Evolutionary conservation across 257 asterid genomes (phyloP), one percentile per base, ranked within the genome.

Genomic region (Mitragyna speciosa): DNA sequence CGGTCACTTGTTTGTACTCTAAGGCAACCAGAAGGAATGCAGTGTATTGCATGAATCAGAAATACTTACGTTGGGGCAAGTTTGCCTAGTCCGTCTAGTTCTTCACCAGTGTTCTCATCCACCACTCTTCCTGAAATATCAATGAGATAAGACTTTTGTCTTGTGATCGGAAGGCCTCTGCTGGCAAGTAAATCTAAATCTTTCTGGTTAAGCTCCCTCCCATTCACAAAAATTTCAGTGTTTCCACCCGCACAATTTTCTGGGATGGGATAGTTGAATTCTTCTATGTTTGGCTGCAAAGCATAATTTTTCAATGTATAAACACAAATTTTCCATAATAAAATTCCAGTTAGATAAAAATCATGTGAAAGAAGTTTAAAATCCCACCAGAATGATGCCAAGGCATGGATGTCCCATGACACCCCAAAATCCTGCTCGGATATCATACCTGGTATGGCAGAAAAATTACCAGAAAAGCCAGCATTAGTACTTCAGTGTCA

Each of bases 361-460:
- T 75, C 26, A 17, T 39, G 49, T 48, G 74, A 76, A 47, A 51
- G 77, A 78, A 73, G 66, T 76, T 63, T 61, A 47, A 75, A 78
- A 84, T 81, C 97, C 83, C 86, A 95, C 99, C 94, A 87, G 87
- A 82, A 92, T 82, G 78, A 95, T 91, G 72, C 99, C 99, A 31
- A 91, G 87, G 83, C 99, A 95, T 68, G 94, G 94, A 86, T 89
- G 89, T 75, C 98, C 98, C 90, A 95, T 90, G 87, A 91, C 97
- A 63, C 99, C 99, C 99, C 99, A 95, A 87, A 95, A 95, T 77
- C 99, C 99, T 45, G 98, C 99, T 75, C 86, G 86, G 76, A 78
- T 73, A 78, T 95, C 99, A 61, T 93, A 95, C 99, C 99, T 95
- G 86, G 68, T 79, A 76, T 51, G 54, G 72, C 52, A n/a, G 79